Percentiles rank a stretch among this genome's conserved stretches.
phyloP scores from a whole-genome alignment of 2,329 filamentous ascomycete genomes.

The Diaporthe citri region DNA sequence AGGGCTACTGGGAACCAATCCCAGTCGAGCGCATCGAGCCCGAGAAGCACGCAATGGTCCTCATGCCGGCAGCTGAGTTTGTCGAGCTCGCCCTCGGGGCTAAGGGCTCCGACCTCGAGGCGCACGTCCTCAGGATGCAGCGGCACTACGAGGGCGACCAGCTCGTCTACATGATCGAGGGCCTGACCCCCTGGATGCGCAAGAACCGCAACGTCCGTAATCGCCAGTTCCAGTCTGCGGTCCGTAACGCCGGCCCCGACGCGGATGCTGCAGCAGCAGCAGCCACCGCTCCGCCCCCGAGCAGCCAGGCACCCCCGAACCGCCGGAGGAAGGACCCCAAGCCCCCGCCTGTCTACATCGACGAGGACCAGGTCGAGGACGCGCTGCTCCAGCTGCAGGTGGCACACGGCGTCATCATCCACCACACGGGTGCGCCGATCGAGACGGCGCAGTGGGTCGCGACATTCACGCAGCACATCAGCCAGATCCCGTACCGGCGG shows the following conservation, averaged over 20 bases:
- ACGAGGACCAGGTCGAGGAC: conserved; percentile 78
- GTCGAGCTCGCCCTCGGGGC: conserved; percentile 67
- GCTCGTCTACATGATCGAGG: conserved; percentile 80
- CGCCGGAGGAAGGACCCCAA: conserved; percentile 56
- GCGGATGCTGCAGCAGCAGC: conserved; percentile 38
- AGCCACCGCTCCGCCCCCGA: conserved; percentile 40
- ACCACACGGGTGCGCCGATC: conserved; percentile 71
- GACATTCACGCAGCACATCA: conserved; percentile 83
- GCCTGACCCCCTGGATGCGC: conserved; percentile 73
- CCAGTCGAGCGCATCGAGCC: conserved; percentile 58
- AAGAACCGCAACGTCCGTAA: conserved; percentile 78
- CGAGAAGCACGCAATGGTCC: conserved; percentile 73
- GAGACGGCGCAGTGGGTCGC: conserved; percentile 81
- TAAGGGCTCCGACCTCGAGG: conserved; percentile 65
- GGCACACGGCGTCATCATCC: conserved; percentile 73
- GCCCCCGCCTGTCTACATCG: conserved; percentile 63
- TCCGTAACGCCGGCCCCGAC: conserved; percentile 62
- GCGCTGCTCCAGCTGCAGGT: conserved; percentile 79
- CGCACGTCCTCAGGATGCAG: conserved; percentile 70
- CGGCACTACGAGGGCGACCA: conserved; percentile 64
- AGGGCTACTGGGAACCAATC: conserved; percentile 75
- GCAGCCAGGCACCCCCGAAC: conserved; percentile 41
- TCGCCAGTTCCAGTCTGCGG: conserved; percentile 74
- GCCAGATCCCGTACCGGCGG: conserved; percentile 78
- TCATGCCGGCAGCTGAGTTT: conserved; percentile 75